phyloP scores from a whole-genome alignment of 106 monocot genomes.

The Gastrodia elata region DNA sequence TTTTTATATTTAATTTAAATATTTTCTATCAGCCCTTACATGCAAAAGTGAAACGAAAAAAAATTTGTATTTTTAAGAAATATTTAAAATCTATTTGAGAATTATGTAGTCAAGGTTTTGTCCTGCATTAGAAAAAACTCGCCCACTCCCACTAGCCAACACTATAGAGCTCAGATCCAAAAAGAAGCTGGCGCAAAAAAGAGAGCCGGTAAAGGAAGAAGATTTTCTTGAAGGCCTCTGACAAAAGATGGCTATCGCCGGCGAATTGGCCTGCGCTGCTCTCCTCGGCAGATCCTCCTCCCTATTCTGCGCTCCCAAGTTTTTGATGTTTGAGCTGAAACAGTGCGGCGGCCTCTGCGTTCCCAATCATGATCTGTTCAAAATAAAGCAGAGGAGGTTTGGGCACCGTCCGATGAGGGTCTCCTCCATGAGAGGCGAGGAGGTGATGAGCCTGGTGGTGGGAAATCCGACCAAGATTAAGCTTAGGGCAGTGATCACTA shows the following conservation, averaged over 20 bases:
- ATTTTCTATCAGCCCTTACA: no score
- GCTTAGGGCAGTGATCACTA: conserved; percentile 57
- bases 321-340: neutral
- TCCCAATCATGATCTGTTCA: conserved; percentile 10
- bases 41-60: no score
- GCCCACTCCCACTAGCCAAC: neutral
- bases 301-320: conserved; percentile 8
- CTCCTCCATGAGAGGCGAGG: conserved; percentile 27
- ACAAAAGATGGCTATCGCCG: conserved; percentile 12
- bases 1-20: no score
- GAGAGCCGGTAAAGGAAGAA: neutral
- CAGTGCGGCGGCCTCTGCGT: conserved; percentile 21
- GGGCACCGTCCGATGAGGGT: neutral
- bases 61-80: no score
- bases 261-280: conserved; percentile 9
- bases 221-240: neutral
- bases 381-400: neutral
- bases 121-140: neutral
- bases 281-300: conserved; percentile 16
- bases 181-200: neutral
- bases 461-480: conserved; percentile 31
- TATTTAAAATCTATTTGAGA: no score
- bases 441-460: conserved; percentile 21
- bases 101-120: no score
- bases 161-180: neutral